phyloP scores from a whole-genome alignment of 768 basidiomycete species.

The Termitomyces sp. region DNA sequence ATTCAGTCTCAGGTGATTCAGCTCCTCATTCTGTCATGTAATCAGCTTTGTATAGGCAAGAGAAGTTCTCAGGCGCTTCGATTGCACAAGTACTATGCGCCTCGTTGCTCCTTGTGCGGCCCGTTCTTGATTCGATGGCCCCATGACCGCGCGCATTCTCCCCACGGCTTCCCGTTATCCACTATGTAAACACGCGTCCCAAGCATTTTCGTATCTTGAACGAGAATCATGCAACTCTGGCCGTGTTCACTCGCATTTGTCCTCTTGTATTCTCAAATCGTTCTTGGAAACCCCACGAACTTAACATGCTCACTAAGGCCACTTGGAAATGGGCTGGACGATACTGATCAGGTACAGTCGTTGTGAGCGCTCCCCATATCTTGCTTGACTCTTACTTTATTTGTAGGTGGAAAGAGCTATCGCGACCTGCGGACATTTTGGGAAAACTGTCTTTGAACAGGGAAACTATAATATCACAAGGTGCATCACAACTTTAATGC shows the following conservation, averaged over 20 bases:
- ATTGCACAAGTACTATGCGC: neutral
- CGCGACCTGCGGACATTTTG: conserved; percentile 42
- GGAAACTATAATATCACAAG: conserved; percentile 52
- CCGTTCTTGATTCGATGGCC: conserved; percentile 6
- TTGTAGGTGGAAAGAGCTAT: conserved; percentile 48
- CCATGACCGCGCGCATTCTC: conserved; percentile 5
- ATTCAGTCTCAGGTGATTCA: neutral
- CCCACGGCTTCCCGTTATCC: neutral
- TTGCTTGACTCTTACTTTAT: neutral
- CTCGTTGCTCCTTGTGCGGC: neutral
- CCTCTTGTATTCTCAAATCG: neutral
- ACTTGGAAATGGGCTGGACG: conserved; percentile 34
- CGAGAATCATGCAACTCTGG: conserved; percentile 1
- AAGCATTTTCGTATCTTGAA: neutral
- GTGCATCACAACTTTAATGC: conserved; percentile 18
- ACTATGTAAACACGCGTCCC: neutral
- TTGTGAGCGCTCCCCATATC: neutral
- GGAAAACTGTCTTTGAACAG: conserved; percentile 39
- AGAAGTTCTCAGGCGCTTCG: neutral
- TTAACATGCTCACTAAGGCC: conserved; percentile 25
- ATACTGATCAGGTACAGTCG: conserved; percentile 31
- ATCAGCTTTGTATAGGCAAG: neutral
- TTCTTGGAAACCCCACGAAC: neutral
- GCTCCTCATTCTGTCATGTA: neutral
- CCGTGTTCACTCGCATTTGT: conserved; percentile 1